Evolutionary conservation across 2,329 filamentous ascomycete species (phyloP), one percentile per base, ranked within the genome.

Genomic region (Claviceps sp.): DNA sequence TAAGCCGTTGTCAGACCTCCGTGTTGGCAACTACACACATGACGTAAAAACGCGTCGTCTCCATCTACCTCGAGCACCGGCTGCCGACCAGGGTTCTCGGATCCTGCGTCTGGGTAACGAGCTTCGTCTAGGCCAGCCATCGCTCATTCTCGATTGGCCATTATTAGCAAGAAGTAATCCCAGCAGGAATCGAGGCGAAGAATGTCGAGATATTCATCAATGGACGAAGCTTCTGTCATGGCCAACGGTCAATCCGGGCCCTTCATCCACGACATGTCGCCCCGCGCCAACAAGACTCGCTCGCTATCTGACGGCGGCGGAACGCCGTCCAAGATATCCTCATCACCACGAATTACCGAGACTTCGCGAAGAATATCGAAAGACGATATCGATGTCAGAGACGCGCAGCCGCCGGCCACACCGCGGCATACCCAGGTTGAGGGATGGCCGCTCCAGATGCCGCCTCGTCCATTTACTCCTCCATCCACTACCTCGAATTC

Each of bases 351-450:
- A 56, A 75, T 80, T 49, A 65, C 78, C 51, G 73, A 77, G 51
- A 72, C 76, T n/a, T 65, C 75, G 42, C 71, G 75, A 16, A 70
- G 73, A 47, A 73, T 74, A 19, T 83, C 79, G 53, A 85, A 85
- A 64, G 83, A 87, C 68, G 84, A 88, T 61, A 81, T 74, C 61
- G 73, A 72, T 51, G 70, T 85, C 52, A 66, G 70, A 44, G 67
- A 71, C 58, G 43, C 61, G 48, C 60, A 62, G 26, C 59, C 62
- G 39, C 84, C 85, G n/a, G 77, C 77, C 47, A 94, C 88, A 7
- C 87, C 89, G n/a, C 77, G 81, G 54, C 78, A 85, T 56, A 75
- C 82, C 49, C 78, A 80, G 44, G 77, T 84, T 39, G 78, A 81
- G 52, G 82, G 81, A 41, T 73, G 93, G 64, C 69, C 62, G 61